Conservation (phyloP, 495 filamentous ascomycete genomes). For the Podospora sp. region DNA sequence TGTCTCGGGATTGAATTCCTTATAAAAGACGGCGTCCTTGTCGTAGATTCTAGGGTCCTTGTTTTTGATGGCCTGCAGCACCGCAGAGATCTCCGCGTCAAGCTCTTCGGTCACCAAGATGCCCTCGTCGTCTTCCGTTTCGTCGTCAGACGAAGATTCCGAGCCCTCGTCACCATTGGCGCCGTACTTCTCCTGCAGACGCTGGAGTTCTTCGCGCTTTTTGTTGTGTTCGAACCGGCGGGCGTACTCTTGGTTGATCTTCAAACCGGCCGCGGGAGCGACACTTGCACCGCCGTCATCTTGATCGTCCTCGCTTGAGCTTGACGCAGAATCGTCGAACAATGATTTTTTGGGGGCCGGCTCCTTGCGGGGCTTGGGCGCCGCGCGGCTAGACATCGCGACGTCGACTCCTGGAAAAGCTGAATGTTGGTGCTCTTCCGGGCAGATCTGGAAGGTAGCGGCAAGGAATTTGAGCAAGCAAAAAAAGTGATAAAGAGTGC, state of each 20-base stretch:
- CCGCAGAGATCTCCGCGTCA: slow-evolving; percentile 83
- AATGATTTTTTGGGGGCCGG: slow-evolving; percentile 30
- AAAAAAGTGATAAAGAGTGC: not conserved
- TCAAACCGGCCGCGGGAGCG: slow-evolving; percentile 58
- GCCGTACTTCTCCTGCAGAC: slow-evolving; percentile 86
- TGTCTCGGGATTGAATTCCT: slow-evolving; percentile 59
- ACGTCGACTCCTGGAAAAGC: not conserved
- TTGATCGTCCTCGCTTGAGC: slow-evolving; percentile 52
- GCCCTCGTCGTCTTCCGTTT: slow-evolving; percentile 88
- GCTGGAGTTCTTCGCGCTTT: slow-evolving; percentile 85
- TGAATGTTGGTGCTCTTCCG: not conserved
- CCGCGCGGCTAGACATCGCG: slow-evolving; percentile 28
- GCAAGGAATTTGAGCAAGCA: no score
- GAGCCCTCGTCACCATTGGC: slow-evolving; percentile 53
- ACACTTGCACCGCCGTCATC: slow-evolving; percentile 61
- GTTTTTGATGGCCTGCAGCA: slow-evolving; percentile 78
- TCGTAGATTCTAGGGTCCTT: slow-evolving; percentile 94
- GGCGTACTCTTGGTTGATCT: slow-evolving; percentile 90
- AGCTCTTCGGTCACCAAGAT: slow-evolving; percentile 77
- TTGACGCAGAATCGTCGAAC: slow-evolving; percentile 41
- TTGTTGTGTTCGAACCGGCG: slow-evolving; percentile 93
- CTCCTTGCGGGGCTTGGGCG: slow-evolving; percentile 17
- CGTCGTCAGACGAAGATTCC: slow-evolving; percentile 64
- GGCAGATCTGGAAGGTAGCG: not conserved
- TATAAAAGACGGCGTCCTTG: slow-evolving; percentile 73